These are phyloP conservation scores for Talaromyces albobiverticillius DNA, from an alignment of 2,329 filamentous ascomycete species.

Conservation along the genomic window DNA sequence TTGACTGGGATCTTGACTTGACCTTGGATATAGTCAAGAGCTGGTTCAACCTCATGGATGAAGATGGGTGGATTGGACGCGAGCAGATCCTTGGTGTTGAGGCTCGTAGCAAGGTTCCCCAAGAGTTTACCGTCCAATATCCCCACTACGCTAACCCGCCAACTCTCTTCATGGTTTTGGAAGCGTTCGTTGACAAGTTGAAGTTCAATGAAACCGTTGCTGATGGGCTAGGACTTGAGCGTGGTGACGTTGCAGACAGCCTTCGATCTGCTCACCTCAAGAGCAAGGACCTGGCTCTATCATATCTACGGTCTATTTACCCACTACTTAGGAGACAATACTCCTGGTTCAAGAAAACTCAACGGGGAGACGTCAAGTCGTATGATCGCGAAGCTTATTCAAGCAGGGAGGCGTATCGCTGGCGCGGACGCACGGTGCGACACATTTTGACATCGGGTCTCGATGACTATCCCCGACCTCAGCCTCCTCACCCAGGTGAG, in stretches of 20 bases:
- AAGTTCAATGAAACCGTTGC: slow-evolving; percentile 43
- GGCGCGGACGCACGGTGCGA: slow-evolving; percentile 81
- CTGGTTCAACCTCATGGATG: slow-evolving; percentile 95
- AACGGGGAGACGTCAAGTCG: slow-evolving; percentile 81
- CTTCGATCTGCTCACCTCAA: slow-evolving; percentile 65
- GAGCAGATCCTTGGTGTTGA: slow-evolving; percentile 93
- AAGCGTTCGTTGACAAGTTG: slow-evolving; percentile 77
- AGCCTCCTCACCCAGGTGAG: slow-evolving; percentile 93
- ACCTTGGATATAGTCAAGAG: slow-evolving; percentile 83
- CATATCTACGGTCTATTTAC: slow-evolving; percentile 75
- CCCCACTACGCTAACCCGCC: slow-evolving; percentile 97
- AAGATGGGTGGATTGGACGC: slow-evolving; percentile 94
- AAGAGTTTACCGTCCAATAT: slow-evolving; percentile 92
- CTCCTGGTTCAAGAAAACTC: slow-evolving; percentile 91
- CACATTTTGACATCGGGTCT: slow-evolving; percentile 92
- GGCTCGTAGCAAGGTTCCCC: slow-evolving; percentile 89
- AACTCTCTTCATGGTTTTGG: slow-evolving; percentile 85
- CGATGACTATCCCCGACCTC: slow-evolving; percentile 91
- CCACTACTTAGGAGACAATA: slow-evolving; percentile 86
- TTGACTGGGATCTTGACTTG: slow-evolving; percentile 92
- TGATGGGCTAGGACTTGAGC: slow-evolving; percentile 22
- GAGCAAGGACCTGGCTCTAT: slow-evolving; percentile 63
- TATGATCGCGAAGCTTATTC: slow-evolving; percentile 90
- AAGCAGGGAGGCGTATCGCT: slow-evolving; percentile 88
- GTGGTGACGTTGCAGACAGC: slow-evolving; percentile 35